These are phyloP conservation scores for Candida coquimbonensis DNA, from an alignment of 805 yeast genomes.

Conservation along the genomic window DNA sequence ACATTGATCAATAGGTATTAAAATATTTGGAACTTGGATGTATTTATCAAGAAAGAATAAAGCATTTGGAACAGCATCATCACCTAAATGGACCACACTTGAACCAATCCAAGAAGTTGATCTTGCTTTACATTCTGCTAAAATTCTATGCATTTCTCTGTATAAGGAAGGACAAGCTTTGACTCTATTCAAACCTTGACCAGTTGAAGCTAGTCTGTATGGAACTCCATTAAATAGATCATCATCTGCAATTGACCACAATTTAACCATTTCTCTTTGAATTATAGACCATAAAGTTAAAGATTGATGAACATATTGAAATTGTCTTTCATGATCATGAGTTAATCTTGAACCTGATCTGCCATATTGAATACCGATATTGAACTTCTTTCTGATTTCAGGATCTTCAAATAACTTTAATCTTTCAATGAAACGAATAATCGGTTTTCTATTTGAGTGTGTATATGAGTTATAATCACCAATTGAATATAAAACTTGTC, in stretches of 20 bases:
- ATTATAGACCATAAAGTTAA: constrained; percentile 69
- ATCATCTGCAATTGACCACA: constrained; percentile 73
- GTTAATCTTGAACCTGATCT: constrained; percentile 63
- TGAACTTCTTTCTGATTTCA: constrained; percentile 33
- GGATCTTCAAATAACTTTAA: constrained; percentile 41
- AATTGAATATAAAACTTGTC: constrained; percentile 67
- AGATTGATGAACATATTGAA: constrained; percentile 68
- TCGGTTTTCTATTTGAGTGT: constrained; percentile 62
- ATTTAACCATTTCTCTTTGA: constrained; percentile 68
- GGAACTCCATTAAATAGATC: constrained; percentile 52
- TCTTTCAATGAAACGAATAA: constrained; percentile 51
- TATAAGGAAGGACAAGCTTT: constrained; percentile 66
- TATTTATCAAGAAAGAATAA: constrained; percentile 73
- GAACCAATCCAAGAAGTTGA: constrained; percentile 75
- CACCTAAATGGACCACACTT: constrained; percentile 75
- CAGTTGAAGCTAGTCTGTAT: constrained; percentile 62
- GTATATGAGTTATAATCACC: constrained; percentile 75
- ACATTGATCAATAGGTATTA: constrained; percentile 64
- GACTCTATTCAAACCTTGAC: constrained; percentile 75
- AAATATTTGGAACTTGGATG: constrained; percentile 69
- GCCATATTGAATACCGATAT: constrained; percentile 61
- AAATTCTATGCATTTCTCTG: constrained; percentile 63
- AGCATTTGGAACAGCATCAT: constrained; percentile 79
- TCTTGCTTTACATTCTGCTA: constrained; percentile 54
- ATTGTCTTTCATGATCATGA: constrained; percentile 69